Conservation (phyloP, 108 stramenopile genomes). For the Conticribra guillardii region DNA sequence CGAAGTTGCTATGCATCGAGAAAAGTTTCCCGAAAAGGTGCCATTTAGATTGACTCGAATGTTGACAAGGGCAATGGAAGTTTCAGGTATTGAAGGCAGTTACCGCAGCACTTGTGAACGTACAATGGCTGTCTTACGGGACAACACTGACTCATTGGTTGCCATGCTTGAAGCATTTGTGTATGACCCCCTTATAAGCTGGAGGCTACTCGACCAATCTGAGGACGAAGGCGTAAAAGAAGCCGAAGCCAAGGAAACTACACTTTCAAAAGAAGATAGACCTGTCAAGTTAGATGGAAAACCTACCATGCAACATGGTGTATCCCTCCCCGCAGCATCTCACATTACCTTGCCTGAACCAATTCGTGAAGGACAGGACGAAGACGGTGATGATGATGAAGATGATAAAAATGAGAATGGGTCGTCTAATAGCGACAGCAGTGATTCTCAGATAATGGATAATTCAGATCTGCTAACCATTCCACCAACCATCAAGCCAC, state of each 20-base stretch:
- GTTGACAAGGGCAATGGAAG: constrained; percentile 99
- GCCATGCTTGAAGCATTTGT: constrained; percentile 99
- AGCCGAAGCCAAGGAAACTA: no score
- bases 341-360: constrained; percentile 35
- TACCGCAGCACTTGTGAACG: constrained; percentile 96
- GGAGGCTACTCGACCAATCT: constrained; percentile 87
- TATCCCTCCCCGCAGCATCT: constrained; percentile 12
- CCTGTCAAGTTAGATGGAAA: constrained; percentile 1
- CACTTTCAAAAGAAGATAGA: constrained; percentile 4
- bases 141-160: constrained; percentile 95
- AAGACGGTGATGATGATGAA: constrained; percentile 60
- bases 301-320: background rate
- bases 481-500: constrained; percentile 2
- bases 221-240: constrained; percentile 28
- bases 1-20: constrained; percentile 98
- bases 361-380: constrained; percentile 44
- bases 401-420: constrained; percentile 39
- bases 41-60: constrained; percentile 99
- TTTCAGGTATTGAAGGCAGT: constrained; percentile 97
- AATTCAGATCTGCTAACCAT: constrained; percentile 4
- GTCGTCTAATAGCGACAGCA: constrained; percentile 2
- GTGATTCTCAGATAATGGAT: background rate
- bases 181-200: constrained; percentile 99
- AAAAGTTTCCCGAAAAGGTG: constrained; percentile 98
- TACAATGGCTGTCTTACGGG: constrained; percentile 95